Base-by-base conservation (phyloP, 2,329 filamentous ascomycete genomes). In the Colletotrichum spaethianum region DNA sequence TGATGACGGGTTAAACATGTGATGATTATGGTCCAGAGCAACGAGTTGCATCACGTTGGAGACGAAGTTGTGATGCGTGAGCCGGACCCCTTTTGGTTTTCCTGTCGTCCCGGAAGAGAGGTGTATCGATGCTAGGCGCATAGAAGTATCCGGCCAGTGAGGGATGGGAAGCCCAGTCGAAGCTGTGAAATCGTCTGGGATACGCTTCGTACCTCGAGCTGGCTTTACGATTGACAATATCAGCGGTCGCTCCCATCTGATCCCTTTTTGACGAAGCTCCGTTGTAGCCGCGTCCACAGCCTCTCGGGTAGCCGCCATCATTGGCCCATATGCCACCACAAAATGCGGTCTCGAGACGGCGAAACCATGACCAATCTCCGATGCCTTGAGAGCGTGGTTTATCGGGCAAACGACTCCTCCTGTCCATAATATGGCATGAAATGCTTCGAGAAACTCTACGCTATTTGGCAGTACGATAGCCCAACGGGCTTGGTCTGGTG, bases 21-120 rank as follows among this genome's bases (percentile, higher is more conserved):
- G 65, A 1, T 46, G 26, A 9, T 75, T 73, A 8, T 74, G 74
- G 66, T 84, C 83, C 42, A 83, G 80, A 0, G 78, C 74, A 12
- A 82, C 74, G n/a, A 84, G 82, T 50, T 85, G 83, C 28, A 74
- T 57, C 2, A 78, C 12, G 80, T 98, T 97, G 71, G 94, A 85
- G 14, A 97, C 89, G 72, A 98, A 91, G 80, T 98, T 98, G 75
- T 84, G 82, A 82, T 98, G 96, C 9, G 91, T 93, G 40, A 98
- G 86, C 89, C 94, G 93, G 18, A 98, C 96, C 20, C 95, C 96
- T 82, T 98, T 98, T 0, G 96, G 95, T 62, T 95, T 84, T 2
- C 96, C 96, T 0, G 96, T 98, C 0, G 96, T 98, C 9, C 96
- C 96, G 80, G 83, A 68, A 1, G 77, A 78, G 12, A 78, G 73